Percentiles rank a stretch among this genome's conserved stretches.
phyloP scores from a whole-genome alignment of 2,329 filamentous ascomycete species.

The Microdochium trichocladiopsis region DNA sequence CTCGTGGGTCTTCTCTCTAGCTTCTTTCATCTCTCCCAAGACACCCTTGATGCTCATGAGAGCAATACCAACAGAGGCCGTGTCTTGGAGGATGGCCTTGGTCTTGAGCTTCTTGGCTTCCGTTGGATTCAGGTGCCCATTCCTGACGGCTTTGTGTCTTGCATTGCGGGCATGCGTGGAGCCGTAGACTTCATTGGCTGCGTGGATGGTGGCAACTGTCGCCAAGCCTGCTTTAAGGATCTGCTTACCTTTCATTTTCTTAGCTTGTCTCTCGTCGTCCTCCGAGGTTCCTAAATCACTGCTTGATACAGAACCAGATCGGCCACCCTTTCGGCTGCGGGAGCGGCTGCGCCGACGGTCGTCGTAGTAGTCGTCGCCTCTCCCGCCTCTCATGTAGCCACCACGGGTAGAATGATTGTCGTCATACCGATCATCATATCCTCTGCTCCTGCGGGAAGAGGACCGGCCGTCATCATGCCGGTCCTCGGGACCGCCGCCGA shows the following conservation, averaged over 20 bases:
- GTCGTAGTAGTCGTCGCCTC: conserved; percentile 29
- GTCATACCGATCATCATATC: conserved; percentile 27
- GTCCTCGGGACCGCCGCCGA: conserved; percentile 42
- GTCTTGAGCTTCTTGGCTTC: conserved; percentile 51
- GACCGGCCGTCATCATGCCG: conserved; percentile 30
- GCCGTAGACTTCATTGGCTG: conserved; percentile 50
- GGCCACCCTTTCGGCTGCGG: conserved; percentile 26
- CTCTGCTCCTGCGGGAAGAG: conserved; percentile 23
- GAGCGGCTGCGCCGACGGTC: conserved; percentile 32
- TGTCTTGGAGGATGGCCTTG: conserved; percentile 49
- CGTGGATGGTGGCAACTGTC: conserved; percentile 53
- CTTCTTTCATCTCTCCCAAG: conserved; percentile 48
- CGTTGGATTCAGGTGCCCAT: conserved; percentile 41
- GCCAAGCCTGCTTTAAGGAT: conserved; percentile 48
- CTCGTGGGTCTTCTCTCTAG: conserved; percentile 40
- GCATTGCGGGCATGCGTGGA: conserved; percentile 50
- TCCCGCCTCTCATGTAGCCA: conserved; percentile 26
- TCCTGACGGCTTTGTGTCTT: conserved; percentile 44
- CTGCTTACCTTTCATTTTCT: conserved; percentile 58
- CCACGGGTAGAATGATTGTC: conserved; percentile 18
- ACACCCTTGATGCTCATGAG: conserved; percentile 51
- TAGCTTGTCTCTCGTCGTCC: conserved; percentile 44
- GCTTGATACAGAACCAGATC: conserved; percentile 41
- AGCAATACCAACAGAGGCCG: conserved; percentile 51
- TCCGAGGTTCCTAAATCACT: conserved; percentile 52